These are phyloP conservation scores for Agrostemma githago DNA, from an alignment of 148 eudicot genomes.

Conservation along the genomic window DNA sequence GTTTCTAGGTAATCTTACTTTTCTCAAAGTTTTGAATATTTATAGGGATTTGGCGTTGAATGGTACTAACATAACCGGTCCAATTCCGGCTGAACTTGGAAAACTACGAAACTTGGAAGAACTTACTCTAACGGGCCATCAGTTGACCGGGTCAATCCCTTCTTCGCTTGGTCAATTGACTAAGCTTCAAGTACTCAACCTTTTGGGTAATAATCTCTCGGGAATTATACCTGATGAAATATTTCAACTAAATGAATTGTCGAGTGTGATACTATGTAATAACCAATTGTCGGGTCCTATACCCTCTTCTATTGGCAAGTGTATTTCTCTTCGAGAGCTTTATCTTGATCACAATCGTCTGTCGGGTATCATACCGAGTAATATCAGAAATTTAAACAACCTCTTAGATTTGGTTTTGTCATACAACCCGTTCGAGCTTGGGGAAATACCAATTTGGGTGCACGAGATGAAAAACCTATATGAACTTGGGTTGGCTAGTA, in stretches of 20 bases:
- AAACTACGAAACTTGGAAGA: neutral
- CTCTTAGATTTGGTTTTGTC: constrained; percentile 35
- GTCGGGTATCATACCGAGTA: too few relatives aligned
- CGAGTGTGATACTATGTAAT: too few relatives aligned
- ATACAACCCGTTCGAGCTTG: constrained; percentile 48
- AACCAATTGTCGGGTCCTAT: neutral
- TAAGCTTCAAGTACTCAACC: neutral
- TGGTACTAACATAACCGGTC: neutral
- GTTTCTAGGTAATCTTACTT: too few relatives aligned
- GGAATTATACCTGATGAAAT: neutral
- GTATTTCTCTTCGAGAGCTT: too few relatives aligned
- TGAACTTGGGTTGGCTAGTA: constrained; percentile 45
- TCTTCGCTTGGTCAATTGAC: neutral
- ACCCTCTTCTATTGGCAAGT: neutral
- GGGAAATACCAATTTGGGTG: constrained; percentile 43
- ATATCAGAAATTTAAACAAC: constrained; percentile 22
- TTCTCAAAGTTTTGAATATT: neutral
- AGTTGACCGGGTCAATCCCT: neutral
- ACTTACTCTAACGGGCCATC: neutral
- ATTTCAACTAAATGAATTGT: neutral
- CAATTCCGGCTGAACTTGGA: neutral
- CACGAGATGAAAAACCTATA: too few relatives aligned
- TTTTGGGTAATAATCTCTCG: neutral
- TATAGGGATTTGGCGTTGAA: too few relatives aligned
- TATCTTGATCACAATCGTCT: too few relatives aligned